Percentiles rank a stretch among this genome's conserved stretches.
Conservation (phyloP, 257 asterid genomes). For the Anisodus tanguticus region DNA sequence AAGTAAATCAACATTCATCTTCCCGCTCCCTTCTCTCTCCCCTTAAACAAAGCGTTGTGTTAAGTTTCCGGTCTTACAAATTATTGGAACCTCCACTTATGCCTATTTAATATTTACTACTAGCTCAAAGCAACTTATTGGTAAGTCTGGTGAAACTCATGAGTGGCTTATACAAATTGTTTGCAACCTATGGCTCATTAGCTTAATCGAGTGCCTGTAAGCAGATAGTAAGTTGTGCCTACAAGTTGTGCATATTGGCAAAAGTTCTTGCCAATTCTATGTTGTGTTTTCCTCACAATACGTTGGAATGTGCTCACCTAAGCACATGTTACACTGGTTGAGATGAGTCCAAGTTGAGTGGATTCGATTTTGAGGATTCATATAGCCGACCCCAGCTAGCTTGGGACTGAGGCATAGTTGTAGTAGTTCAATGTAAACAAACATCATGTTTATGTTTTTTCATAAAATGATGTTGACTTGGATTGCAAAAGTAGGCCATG, state of each 20-base stretch:
- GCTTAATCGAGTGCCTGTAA: not conserved
- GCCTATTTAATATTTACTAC: not conserved
- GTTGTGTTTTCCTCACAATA: not conserved
- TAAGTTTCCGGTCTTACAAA: not conserved
- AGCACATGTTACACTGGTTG: not conserved
- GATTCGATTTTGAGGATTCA: not conserved
- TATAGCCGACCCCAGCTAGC: not conserved
- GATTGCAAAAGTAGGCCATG: slow-evolving; percentile 15
- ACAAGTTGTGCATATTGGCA: not conserved
- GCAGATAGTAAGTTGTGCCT: slow-evolving; percentile 1
- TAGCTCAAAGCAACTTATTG: slow-evolving; percentile 19
- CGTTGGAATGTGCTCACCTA: not conserved
- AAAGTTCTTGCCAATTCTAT: not conserved
- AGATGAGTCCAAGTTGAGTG: not conserved
- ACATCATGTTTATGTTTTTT: not conserved
- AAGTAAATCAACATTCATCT: not conserved
- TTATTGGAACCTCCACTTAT: slow-evolving; percentile 15
- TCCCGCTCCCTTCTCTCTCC: not conserved
- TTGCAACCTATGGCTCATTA: slow-evolving; percentile 11
- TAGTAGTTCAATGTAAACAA: not conserved
- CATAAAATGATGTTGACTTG: not conserved
- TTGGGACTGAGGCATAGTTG: slow-evolving; percentile 1
- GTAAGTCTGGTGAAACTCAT: not conserved
- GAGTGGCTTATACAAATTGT: slow-evolving; percentile 6
- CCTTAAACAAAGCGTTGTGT: not conserved